Evolutionary conservation across 352 stramenopile genomes (phyloP), one percentile per base, ranked within the genome.

Genomic region (Globisporangium radiosum): DNA sequence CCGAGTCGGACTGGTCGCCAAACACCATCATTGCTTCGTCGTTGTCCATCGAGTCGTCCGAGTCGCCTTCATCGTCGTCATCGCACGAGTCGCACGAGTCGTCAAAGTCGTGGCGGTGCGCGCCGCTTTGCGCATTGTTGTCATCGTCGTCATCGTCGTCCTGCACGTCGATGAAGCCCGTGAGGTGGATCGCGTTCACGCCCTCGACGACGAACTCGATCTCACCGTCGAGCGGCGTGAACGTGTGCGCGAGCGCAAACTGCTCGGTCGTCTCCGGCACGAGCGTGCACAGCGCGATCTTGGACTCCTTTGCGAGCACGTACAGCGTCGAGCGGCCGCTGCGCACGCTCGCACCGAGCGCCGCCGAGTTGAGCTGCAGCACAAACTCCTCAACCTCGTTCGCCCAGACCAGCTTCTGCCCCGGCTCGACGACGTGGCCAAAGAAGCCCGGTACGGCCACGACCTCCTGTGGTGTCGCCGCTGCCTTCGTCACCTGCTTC

Each of bases 221-320:
- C 19, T 70, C 73, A 7, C 85, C 85, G 40, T 94, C 85, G 58
- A 84, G 74, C 7, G 79, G 73, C 53, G 85, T 87, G 62, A 94
- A 92, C 11, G 81, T 81, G 62, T 94, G 80, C 53, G 66, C 80
- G 54, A 94, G 59, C 60, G 86, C 83, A 71, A 79, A 94, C 63
- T 94, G 85, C 61, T 90, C 73, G 9, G 71, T 65, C 55, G 73
- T 69, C 56, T 82, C 66, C 1, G 72, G 69, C 36, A 75, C 75
- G 54, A 94, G 78, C 59, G 85, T 81, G 63, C 85, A 94, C 19
- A 92, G 64, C 51, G 82, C 85, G 44, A 90, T 80, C 69, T 90
- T 88, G 44, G 60, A 63, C 44, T 80, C 74, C 71, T 94, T 92
- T 42, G 64, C 76, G 37, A 73, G 54, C n/a, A 87, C 78, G 25